phyloP scores from a whole-genome alignment of 805 yeast species.

The Nakazawaea ernobii region DNA sequence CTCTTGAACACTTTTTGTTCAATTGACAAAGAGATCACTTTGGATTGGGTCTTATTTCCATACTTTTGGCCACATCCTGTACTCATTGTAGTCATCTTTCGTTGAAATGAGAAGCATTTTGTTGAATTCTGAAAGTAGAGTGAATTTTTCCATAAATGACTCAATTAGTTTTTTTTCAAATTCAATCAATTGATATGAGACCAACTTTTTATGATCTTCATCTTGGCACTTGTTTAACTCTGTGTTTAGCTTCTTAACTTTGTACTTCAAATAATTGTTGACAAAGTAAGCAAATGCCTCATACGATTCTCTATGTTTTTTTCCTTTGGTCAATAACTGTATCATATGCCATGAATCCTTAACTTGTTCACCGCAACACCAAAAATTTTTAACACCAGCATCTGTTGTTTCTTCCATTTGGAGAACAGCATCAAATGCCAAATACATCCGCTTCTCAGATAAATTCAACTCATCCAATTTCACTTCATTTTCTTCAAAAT shows the following conservation, averaged over 20 bases:
- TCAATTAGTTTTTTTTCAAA: neutral
- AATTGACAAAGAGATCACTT: too few relatives aligned
- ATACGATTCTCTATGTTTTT: too few relatives aligned
- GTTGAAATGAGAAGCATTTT: too few relatives aligned
- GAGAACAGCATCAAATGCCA: slow-evolving; percentile 23
- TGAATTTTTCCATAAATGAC: too few relatives aligned
- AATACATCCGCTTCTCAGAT: slow-evolving; percentile 27
- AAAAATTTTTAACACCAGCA: slow-evolving; percentile 6
- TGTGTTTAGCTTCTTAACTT: neutral
- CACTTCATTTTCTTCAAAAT: slow-evolving; percentile 16
- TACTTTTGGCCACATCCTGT: too few relatives aligned
- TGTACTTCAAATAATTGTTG: neutral
- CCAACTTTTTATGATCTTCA: neutral
- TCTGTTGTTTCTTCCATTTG: slow-evolving; percentile 22
- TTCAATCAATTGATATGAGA: neutral
- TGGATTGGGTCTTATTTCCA: too few relatives aligned
- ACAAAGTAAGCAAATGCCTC: neutral
- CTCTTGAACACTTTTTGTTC: too few relatives aligned
- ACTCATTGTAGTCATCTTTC: too few relatives aligned
- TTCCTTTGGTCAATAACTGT: too few relatives aligned
- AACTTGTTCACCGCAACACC: neutral
- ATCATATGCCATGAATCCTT: neutral
- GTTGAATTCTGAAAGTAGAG: too few relatives aligned
- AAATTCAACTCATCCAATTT: slow-evolving; percentile 21
- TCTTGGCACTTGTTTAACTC: neutral